phyloP scores from a whole-genome alignment of 441 rosid species.

The Euphorbia celastroides region DNA sequence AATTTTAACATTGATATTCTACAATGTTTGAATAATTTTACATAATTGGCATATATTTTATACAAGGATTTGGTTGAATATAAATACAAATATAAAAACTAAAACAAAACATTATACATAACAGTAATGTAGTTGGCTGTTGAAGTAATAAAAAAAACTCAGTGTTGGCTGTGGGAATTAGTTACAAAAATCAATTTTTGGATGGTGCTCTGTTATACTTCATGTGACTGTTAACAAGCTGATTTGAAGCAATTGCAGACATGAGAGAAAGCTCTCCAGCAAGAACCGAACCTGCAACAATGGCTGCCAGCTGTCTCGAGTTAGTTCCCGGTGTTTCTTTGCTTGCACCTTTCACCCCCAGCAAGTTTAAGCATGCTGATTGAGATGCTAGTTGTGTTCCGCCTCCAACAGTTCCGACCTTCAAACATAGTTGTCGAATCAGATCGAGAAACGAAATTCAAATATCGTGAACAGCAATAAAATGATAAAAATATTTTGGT shows the following conservation, averaged over 20 bases:
- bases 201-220: slow-evolving; percentile 75
- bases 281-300: slow-evolving; percentile 78
- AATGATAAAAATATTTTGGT: too few relatives aligned
- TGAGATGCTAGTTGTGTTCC: slow-evolving; percentile 96
- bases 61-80: slow-evolving; percentile 6
- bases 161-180: not conserved
- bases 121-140: not conserved
- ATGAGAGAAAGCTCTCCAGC: slow-evolving; percentile 87
- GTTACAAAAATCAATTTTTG: slow-evolving; percentile 36
- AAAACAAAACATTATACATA: slow-evolving; percentile 1
- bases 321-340: slow-evolving; percentile 65
- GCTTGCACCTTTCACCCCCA: slow-evolving; percentile 83
- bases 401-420: slow-evolving; percentile 94
- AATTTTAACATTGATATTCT: too few relatives aligned
- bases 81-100: not conserved
- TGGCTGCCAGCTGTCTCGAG: slow-evolving; percentile 65
- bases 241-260: slow-evolving; percentile 89
- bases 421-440: too few relatives aligned
- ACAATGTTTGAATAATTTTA: slow-evolving; percentile 16
- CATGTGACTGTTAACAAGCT: slow-evolving; percentile 88
- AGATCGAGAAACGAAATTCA: too few relatives aligned
- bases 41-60: slow-evolving; percentile 17
- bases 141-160: not conserved
- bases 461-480: too few relatives aligned
- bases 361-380: slow-evolving; percentile 81